Evolutionary conservation across 495 filamentous ascomycete genomes (phyloP), one percentile per base, ranked within the genome.

Genomic region (Delitschia confertaspora): DNA sequence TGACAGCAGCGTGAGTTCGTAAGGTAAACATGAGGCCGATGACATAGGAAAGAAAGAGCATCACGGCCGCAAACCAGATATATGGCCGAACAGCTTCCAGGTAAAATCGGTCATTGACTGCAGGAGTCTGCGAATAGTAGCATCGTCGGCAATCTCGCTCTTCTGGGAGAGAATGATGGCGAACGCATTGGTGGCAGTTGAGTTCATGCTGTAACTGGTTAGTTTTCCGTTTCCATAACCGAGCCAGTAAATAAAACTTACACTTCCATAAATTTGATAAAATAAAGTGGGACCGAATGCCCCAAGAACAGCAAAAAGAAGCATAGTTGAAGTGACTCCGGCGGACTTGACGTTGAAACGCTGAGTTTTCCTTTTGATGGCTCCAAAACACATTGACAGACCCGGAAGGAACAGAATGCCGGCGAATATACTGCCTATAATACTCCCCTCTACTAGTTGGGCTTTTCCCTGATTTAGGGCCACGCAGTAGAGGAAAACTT

Each of bases 201-300:
- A 98, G 70, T 68, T 98, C 88, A 60, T 98, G 93, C 81, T 85
- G 54, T 27, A 39, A 51, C 7, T 11, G 23, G 58, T 71, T 54
- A 73, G 63, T 40, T 6, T 33, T 71, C 53, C 73, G 63, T 40
- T 6, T 33, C 30, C 14, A 16, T n/a, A 14, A 20, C 21, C 6
- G 11, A 36, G 13, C 25, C 13, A 32, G 30, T 29, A 34, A 20
- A 22, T 16, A 42, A n/a, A 33, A 72, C 80, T 69, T 71, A 85
- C 81, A 44, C 88, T 93, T 45, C 91, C 91, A 65, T 95, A 96
- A 31, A 99, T 95, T 55, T 96, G 88, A 64, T 95, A 99, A 65
- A 99, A 99, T n/a, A 96, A 70, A 0, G 91, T 96, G 4, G 91
- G 91, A 1, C 88, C 81, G 68, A 99, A 96, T n/a, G 88, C 88